Evolutionary conservation across 345 rosid genomes (phyloP).

Genomic region (Murraya paniculata): DNA sequence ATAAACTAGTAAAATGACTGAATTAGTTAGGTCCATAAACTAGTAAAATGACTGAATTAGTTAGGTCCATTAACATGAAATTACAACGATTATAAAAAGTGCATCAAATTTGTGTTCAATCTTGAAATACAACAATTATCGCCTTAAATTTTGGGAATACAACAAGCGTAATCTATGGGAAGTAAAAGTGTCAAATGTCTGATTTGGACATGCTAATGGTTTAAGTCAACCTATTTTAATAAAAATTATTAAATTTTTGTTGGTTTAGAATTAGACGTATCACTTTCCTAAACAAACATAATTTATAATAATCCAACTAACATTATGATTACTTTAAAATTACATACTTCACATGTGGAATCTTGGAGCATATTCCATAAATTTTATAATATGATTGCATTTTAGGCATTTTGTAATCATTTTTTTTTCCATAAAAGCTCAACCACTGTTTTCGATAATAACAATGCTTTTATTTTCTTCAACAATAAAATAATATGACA

Average conservation of each 20-base stretch:
- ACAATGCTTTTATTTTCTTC: not conserved
- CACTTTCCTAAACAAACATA: not conserved
- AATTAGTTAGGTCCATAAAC: not conserved
- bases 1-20: not conserved
- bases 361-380: not conserved
- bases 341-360: not conserved
- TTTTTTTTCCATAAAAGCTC: not conserved
- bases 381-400: not conserved
- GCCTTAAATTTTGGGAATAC: slow-evolving; percentile 17
- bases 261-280: not conserved
- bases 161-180: not conserved
- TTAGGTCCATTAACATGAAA: not conserved
- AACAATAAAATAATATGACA: not conserved
- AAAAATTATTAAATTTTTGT: not conserved
- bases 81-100: not conserved
- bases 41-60: not conserved
- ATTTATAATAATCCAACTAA: not conserved
- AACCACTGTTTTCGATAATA: not conserved
- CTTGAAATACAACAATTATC: slow-evolving; percentile 1
- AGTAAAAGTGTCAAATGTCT: not conserved
- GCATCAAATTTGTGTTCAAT: not conserved
- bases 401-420: not conserved
- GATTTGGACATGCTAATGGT: not conserved
- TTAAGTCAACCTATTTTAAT: not conserved
- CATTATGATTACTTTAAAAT: not conserved